phyloP scores from a whole-genome alignment of 2,329 filamentous ascomycete species.

The Penicillium janthinellum region DNA sequence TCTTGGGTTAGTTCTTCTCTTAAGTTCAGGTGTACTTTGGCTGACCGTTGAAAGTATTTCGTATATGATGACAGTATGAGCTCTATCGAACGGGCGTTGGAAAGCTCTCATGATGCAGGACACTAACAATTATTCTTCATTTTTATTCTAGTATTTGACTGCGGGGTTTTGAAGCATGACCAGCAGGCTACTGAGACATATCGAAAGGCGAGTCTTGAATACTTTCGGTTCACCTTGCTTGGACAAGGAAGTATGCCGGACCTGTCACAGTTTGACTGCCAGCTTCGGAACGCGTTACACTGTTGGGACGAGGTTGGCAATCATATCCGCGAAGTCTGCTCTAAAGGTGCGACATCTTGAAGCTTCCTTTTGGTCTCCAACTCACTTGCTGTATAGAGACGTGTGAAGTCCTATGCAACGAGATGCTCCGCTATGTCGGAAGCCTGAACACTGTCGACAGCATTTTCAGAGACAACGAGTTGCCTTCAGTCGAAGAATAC shows the following conservation, averaged over 20 bases:
- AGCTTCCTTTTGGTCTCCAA: no score
- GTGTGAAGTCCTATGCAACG: background rate
- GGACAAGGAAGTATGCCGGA: background rate
- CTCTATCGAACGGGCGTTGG: background rate
- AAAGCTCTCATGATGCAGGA: background rate
- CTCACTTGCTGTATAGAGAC: background rate
- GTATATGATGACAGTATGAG: background rate
- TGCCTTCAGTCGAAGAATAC: slow-evolving; percentile 4
- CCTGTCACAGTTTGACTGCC: background rate
- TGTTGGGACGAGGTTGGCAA: background rate
- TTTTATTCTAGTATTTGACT: background rate
- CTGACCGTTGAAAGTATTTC: background rate
- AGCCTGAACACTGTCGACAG: slow-evolving; percentile 8
- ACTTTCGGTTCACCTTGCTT: background rate
- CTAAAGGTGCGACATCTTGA: background rate
- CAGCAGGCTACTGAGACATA: background rate
- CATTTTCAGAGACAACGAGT: slow-evolving; percentile 2
- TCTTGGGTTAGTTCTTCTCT: background rate
- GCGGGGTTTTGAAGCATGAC: background rate
- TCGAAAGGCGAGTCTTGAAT: background rate
- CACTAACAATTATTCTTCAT: background rate
- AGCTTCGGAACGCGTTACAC: slow-evolving; percentile 1
- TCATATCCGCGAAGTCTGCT: background rate
- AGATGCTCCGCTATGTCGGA: slow-evolving; percentile 6
- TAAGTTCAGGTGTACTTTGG: background rate